Percentiles rank a stretch among this genome's conserved stretches.
Evolutionary conservation across 352 stramenopile species (phyloP).

Genomic region (Pythium periplocum): DNA sequence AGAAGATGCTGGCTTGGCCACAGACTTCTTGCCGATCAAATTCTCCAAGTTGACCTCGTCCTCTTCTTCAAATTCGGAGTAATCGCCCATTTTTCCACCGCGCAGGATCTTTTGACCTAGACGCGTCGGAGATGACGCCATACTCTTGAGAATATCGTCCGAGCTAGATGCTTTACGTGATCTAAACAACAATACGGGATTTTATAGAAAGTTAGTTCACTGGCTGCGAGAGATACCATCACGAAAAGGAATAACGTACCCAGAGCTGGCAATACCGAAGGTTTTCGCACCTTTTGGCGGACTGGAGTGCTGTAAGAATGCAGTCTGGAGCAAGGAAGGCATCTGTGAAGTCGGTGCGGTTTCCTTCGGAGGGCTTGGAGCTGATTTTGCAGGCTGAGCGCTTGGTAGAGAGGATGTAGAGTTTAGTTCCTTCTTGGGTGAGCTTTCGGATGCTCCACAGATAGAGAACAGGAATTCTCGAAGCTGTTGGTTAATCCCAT

Average conservation of each 20-base stretch:
- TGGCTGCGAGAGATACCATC: slow-evolving; percentile 11
- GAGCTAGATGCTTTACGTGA: slow-evolving; percentile 17
- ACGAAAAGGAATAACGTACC: slow-evolving; percentile 46
- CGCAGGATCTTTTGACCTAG: slow-evolving; percentile 69
- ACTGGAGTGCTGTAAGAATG: slow-evolving; percentile 52
- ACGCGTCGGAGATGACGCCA: slow-evolving; percentile 47
- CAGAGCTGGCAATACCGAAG: slow-evolving; percentile 42
- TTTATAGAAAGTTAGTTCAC: too few species aligned
- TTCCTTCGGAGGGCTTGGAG: not conserved
- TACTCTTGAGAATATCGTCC: slow-evolving; percentile 53
- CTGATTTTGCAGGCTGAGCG: slow-evolving; percentile 13
- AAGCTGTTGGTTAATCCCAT: slow-evolving; percentile 24
- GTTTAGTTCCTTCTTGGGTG: slow-evolving; percentile 8
- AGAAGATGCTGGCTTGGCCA: too few species aligned
- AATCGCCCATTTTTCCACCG: slow-evolving; percentile 68
- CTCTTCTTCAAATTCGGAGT: slow-evolving; percentile 79
- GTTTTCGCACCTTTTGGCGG: slow-evolving; percentile 37
- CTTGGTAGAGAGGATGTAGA: slow-evolving; percentile 2
- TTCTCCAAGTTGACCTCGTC: slow-evolving; percentile 70
- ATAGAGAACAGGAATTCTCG: slow-evolving; percentile 51
- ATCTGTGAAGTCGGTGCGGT: slow-evolving; percentile 3
- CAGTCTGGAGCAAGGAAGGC: slow-evolving; percentile 49
- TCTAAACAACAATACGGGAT: too few species aligned
- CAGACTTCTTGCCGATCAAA: slow-evolving; percentile 45
- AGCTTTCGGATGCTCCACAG: slow-evolving; percentile 27